Percentiles rank a stretch among this genome's conserved stretches.
These are phyloP conservation scores for Leptographium flavum DNA, from an alignment of 2,329 filamentous ascomycete species.

Conservation along the genomic window DNA sequence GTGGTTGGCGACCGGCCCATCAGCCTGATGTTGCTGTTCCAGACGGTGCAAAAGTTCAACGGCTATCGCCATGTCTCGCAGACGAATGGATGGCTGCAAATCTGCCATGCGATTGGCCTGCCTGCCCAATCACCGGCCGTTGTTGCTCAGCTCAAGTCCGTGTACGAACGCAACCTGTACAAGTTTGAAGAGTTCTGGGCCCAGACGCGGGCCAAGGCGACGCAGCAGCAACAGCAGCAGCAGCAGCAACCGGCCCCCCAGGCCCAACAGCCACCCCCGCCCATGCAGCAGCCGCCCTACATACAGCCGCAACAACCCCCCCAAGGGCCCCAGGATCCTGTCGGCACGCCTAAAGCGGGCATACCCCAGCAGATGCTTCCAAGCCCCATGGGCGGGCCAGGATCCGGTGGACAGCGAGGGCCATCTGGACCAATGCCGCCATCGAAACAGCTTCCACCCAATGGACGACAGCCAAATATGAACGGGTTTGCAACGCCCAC, in stretches of 20 bases:
- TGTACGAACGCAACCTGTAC: conserved; percentile 63
- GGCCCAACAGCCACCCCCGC: conserved; percentile 25
- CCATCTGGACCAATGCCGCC: conserved; percentile 24
- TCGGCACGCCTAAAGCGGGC: conserved; percentile 29
- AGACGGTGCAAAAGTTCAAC: conserved; percentile 59
- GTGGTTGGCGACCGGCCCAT: conserved; percentile 59
- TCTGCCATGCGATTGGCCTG: conserved; percentile 53
- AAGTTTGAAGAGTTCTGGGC: conserved; percentile 62
- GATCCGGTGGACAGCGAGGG: conserved; percentile 12
- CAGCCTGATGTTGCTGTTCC: conserved; percentile 64
- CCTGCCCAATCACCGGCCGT: conserved; percentile 51
- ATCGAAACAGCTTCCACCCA: conserved; percentile 30
- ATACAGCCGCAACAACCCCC: conserved; percentile 21
- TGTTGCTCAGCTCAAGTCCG: conserved; percentile 51
- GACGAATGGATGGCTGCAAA: conserved; percentile 56
- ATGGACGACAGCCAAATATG: conserved; percentile 28
- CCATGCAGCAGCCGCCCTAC: conserved; percentile 24
- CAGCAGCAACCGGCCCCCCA: conserved; percentile 15
- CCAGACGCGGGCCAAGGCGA: conserved; percentile 37
- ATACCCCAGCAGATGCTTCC: conserved; percentile 23
- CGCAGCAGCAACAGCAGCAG: conserved; percentile 25
- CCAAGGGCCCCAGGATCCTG: conserved; percentile 3
- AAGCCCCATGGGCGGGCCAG: conserved; percentile 16
- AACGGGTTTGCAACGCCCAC: conserved; percentile 34
- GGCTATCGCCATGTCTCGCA: conserved; percentile 62